These are phyloP conservation scores for Clonostachys chloroleuca DNA, from an alignment of 2,329 filamentous ascomycete genomes.

Conservation along the genomic window DNA sequence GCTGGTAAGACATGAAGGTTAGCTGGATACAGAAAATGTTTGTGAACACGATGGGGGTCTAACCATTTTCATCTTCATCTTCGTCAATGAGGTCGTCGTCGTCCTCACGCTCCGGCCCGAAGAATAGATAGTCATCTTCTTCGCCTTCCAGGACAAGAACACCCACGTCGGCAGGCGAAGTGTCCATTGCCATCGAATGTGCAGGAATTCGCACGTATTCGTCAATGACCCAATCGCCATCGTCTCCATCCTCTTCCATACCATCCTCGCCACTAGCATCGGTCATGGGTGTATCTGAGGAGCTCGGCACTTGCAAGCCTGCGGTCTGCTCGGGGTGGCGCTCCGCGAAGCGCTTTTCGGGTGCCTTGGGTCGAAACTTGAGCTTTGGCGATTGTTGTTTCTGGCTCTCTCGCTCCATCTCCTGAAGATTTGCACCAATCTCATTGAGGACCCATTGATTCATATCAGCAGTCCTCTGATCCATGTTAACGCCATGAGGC, in stretches of 20 bases:
- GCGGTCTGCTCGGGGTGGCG: conserved; percentile 39
- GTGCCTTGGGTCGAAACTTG: conserved; percentile 53
- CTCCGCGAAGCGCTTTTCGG: conserved; percentile 49
- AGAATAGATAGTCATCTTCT: conserved; percentile 57
- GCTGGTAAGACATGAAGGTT: conserved; percentile 31
- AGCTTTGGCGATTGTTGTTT: conserved; percentile 17
- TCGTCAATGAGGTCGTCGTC: conserved; percentile 55
- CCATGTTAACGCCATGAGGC: conserved; percentile 36
- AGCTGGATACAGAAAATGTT: background rate
- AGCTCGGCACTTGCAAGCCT: conserved; percentile 1
- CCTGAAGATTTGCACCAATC: conserved; percentile 48
- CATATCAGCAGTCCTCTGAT: conserved; percentile 49
- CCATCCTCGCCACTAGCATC: conserved; percentile 37
- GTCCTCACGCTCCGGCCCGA: conserved; percentile 53
- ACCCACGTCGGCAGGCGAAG: conserved; percentile 46
- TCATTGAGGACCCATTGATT: conserved; percentile 54
- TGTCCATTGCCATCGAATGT: conserved; percentile 38
- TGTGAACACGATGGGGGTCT: conserved; percentile 4
- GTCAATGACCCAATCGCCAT: conserved; percentile 59
- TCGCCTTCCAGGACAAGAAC: conserved; percentile 53
- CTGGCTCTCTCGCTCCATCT: conserved; percentile 34
- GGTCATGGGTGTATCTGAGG: conserved; percentile 27
- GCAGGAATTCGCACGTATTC: conserved; percentile 60
- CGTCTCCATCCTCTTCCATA: conserved; percentile 24
- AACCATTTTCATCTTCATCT: conserved; percentile 64